Conservation (phyloP, 2,329 filamentous ascomycete species). For the Dactylonectria macrodidyma region DNA sequence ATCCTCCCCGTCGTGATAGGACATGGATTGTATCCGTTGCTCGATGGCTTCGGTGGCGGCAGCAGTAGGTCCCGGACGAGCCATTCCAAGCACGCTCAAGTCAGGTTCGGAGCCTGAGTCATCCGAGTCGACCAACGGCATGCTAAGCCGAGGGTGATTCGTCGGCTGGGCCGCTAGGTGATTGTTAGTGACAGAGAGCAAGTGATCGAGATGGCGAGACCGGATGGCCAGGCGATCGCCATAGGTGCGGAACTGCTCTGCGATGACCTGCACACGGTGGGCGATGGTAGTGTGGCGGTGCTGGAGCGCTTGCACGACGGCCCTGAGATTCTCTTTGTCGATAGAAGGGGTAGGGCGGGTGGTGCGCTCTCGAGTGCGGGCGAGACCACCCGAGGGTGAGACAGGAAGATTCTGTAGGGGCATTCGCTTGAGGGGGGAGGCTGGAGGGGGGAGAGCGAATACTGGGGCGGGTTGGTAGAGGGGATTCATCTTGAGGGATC, state of each 20-base stretch:
- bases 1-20: slow-evolving; percentile 43
- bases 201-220: slow-evolving; percentile 13
- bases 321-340: slow-evolving; percentile 49
- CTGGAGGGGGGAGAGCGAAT: slow-evolving; percentile 12
- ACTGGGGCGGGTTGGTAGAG: slow-evolving; percentile 14
- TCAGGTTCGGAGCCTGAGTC: slow-evolving; percentile 56
- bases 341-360: slow-evolving; percentile 43
- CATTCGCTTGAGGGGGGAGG: slow-evolving; percentile 41
- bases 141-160: slow-evolving; percentile 53
- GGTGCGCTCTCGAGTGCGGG: slow-evolving; percentile 38
- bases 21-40: slow-evolving; percentile 50
- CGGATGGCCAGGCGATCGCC: slow-evolving; percentile 23
- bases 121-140: slow-evolving; percentile 54
- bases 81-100: slow-evolving; percentile 55
- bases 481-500: slow-evolving; percentile 35
- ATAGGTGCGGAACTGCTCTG: slow-evolving; percentile 17
- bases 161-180: slow-evolving; percentile 48
- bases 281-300: slow-evolving; percentile 30
- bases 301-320: slow-evolving; percentile 33
- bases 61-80: slow-evolving; percentile 45
- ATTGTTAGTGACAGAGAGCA: slow-evolving; percentile 34
- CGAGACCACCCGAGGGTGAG: slow-evolving; percentile 41
- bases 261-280: slow-evolving; percentile 27
- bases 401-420: slow-evolving; percentile 49
- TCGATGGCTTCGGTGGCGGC: slow-evolving; percentile 34